phyloP scores from a whole-genome alignment of 2,329 filamentous ascomycete genomes.

The Calonectria honghensis region DNA sequence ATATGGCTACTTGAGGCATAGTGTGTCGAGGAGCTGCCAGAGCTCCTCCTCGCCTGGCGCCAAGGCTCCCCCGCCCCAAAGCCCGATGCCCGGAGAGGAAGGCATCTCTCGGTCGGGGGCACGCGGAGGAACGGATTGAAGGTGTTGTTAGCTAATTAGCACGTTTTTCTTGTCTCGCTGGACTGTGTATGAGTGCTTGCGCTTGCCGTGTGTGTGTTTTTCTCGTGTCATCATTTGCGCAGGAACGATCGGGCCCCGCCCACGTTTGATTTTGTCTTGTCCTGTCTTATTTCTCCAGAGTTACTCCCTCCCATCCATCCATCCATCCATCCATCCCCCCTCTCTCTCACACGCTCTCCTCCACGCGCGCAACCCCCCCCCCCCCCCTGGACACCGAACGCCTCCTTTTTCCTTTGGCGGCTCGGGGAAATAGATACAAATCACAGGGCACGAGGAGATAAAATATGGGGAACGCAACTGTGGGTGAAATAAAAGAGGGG shows the following conservation, averaged over 20 bases:
- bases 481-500: conserved; percentile 6
- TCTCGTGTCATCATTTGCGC: not conserved
- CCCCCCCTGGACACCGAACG: not conserved
- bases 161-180: not conserved
- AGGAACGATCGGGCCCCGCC: not conserved
- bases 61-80: conserved; percentile 4
- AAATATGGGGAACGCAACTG: conserved; percentile 16
- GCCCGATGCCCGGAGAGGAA: conserved; percentile 36
- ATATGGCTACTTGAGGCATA: conserved; percentile 41
- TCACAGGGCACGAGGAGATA: conserved; percentile 11
- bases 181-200: not conserved
- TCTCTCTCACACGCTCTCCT: too few species aligned
- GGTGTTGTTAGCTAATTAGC: not conserved
- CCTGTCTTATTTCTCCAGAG: not conserved
- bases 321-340: not conserved
- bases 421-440: conserved; percentile 11
- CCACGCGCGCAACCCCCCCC: not conserved
- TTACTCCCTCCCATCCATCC: not conserved
- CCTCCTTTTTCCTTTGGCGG: not conserved
- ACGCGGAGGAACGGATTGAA: not conserved
- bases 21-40: not conserved
- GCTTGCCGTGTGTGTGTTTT: not conserved
- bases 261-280: not conserved
- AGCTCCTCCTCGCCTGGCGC: not conserved
- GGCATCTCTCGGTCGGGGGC: conserved; percentile 1